These are phyloP conservation scores for Avicennia marina DNA, from an alignment of 257 asterid species.

Conservation along the genomic window DNA sequence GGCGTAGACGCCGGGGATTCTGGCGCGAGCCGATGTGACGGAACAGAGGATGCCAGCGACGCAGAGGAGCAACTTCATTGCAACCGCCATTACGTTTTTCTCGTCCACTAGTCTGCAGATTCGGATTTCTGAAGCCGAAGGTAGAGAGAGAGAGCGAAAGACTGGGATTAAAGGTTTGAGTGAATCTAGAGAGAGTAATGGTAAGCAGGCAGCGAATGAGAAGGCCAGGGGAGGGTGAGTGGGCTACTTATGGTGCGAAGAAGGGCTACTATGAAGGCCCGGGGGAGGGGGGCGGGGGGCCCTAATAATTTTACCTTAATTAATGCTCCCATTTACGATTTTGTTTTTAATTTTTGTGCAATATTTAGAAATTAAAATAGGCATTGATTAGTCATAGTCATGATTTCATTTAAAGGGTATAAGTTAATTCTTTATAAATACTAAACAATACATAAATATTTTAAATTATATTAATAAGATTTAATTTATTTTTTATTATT, in stretches of 20 bases:
- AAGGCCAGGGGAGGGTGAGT: constrained; percentile 27
- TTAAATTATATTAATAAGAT: too few relatives aligned
- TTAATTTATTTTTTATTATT: too few relatives aligned
- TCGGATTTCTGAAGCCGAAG: neutral
- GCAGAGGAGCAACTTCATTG: constrained; percentile 23
- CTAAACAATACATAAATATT: too few relatives aligned
- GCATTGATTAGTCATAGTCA: too few relatives aligned
- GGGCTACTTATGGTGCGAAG: constrained; percentile 48
- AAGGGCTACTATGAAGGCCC: constrained; percentile 11
- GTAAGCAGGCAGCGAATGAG: constrained; percentile 14
- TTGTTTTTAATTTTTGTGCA: neutral
- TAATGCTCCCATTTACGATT: neutral
- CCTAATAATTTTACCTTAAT: constrained; percentile 15
- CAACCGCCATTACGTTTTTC: constrained; percentile 11
- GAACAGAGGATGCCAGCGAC: constrained; percentile 20
- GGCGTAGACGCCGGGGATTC: constrained; percentile 33
- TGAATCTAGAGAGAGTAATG: neutral
- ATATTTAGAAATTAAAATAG: too few relatives aligned
- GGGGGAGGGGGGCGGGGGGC: neutral
- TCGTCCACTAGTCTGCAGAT: too few relatives aligned
- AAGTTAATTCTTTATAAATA: too few relatives aligned
- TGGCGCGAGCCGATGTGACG: constrained; percentile 20
- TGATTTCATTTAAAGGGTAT: too few relatives aligned
- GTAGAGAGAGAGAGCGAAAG: constrained; percentile 17
- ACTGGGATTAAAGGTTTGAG: too few relatives aligned